These are phyloP conservation scores for Cotoneaster glaucophyllus DNA, from an alignment of 306 rosid species.

Conservation along the genomic window DNA sequence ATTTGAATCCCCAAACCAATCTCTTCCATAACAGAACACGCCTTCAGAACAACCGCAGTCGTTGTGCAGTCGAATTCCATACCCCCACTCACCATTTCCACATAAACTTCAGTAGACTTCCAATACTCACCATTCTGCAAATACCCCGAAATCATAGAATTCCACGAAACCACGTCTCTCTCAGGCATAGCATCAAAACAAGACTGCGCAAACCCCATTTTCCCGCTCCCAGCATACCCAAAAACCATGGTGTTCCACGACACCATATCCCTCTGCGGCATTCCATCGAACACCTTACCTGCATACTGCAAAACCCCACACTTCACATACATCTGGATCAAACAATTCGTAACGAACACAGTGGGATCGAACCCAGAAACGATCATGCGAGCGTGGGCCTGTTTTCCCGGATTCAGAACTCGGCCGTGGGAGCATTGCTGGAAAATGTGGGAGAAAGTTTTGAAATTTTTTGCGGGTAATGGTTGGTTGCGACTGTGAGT, in stretches of 20 bases:
- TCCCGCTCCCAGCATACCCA: constrained; percentile 46
- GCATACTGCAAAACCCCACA: constrained; percentile 40
- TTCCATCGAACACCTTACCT: background rate
- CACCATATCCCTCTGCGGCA: constrained; percentile 3
- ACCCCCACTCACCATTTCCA: constrained; percentile 32
- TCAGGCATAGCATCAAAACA: constrained; percentile 30
- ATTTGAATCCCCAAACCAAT: constrained; percentile 35
- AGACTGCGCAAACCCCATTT: constrained; percentile 26
- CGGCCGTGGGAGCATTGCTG: background rate
- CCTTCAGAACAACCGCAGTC: constrained; percentile 37
- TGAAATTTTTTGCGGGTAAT: constrained; percentile 32
- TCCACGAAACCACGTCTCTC: constrained; percentile 60
- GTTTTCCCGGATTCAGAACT: constrained; percentile 37
- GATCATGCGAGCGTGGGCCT: constrained; percentile 64
- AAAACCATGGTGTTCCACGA: constrained; percentile 84
- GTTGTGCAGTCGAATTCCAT: constrained; percentile 33
- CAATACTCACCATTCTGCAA: constrained; percentile 27
- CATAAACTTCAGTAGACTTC: constrained; percentile 26
- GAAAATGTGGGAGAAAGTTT: background rate
- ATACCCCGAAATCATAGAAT: background rate
- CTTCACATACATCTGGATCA: constrained; percentile 51
- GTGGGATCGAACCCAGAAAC: constrained; percentile 60
- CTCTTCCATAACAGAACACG: constrained; percentile 45
- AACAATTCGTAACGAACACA: constrained; percentile 58
- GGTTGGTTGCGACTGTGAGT: background rate